Evolutionary conservation across 2,329 filamentous ascomycete genomes (phyloP), one percentile per base, ranked within the genome.

Genomic region (Alternaria hordeiaustralica): DNA sequence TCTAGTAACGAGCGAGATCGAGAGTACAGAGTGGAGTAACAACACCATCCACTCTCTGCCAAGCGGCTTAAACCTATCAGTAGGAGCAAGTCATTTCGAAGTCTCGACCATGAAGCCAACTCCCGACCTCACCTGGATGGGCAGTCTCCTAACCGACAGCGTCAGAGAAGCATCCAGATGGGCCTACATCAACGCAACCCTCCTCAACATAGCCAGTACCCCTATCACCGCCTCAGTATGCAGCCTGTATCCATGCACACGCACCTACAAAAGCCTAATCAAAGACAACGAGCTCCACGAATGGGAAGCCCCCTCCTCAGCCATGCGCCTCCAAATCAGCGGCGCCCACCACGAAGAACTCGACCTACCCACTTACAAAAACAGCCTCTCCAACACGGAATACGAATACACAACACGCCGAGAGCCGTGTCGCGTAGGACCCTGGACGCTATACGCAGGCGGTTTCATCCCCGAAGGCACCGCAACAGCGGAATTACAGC

Each of bases 141-240:
- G 20, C 9, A 13, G 4, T 13, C n/a, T 58, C 13, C 18, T 58
- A 6, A 49, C 55, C 13, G 25, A 45, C 9, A 46, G 23, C 12
- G 13, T 36, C 12, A 36, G 44, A n/a, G 23, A 28, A 18, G 33
- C 46, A 33, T 58, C 55, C 11, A 28, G 55, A 47, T 58, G 55
- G 55, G 55, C 44, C 2, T 58, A 58, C n/a, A 20, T 58, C 25
- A 58, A 49, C 28, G 44, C 44, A 6, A 58, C 55, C 10, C n/a
- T 47, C 26, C 26, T 41, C 18, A 8, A 30, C 18, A 20, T 50
- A 2, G 33, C 6, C 4, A 49, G 46, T 12, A 18, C 6, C 6
- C 46, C 46, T n/a, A 20, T 20, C 25, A 20, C 46, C 26, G 25
- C 46, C 5, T 50, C 46, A 8, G 25, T 30, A 3, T 50, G 46